A percentile compares a stretch with the other conserved stretches of the same genome.
Conservation (phyloP, 768 basidiomycete species). For the Amanita muscaria region DNA sequence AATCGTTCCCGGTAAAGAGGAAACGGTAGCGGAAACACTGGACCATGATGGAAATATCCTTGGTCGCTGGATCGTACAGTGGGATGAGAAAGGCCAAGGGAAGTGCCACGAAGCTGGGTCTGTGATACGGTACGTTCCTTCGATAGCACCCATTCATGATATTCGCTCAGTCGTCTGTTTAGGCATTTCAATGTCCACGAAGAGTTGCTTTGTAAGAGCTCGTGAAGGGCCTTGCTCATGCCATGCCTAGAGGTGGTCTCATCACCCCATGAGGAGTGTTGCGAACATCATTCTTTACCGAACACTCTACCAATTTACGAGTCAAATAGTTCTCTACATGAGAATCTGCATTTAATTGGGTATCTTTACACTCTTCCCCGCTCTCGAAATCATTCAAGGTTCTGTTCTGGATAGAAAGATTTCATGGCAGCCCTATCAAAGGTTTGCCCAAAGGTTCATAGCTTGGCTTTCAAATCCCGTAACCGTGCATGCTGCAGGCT, state of each 20-base stretch:
- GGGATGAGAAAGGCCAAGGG: conserved; percentile 60
- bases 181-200: conserved; percentile 42
- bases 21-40: conserved; percentile 74
- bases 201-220: conserved; percentile 26
- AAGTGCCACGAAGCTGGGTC: conserved; percentile 54
- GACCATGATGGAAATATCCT: conserved; percentile 49
- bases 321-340: too few relatives aligned
- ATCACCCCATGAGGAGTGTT: too few relatives aligned
- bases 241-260: too few relatives aligned
- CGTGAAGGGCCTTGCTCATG: neutral
- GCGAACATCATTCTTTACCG: too few relatives aligned
- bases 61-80: conserved; percentile 73
- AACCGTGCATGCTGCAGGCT: conserved; percentile 27
- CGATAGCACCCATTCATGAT: neutral
- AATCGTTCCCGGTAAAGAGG: conserved; percentile 37
- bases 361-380: too few relatives aligned
- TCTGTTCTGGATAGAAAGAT: too few relatives aligned
- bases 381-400: too few relatives aligned
- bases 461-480: conserved; percentile 20
- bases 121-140: conserved; percentile 49
- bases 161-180: conserved; percentile 7
- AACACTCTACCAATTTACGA: too few relatives aligned
- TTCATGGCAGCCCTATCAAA: too few relatives aligned
- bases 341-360: too few relatives aligned
- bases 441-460: too few relatives aligned